Evolutionary conservation across 2,329 filamentous ascomycete genomes (phyloP), one percentile per base, ranked within the genome.

Genomic region (Aureobasidium musti): DNA sequence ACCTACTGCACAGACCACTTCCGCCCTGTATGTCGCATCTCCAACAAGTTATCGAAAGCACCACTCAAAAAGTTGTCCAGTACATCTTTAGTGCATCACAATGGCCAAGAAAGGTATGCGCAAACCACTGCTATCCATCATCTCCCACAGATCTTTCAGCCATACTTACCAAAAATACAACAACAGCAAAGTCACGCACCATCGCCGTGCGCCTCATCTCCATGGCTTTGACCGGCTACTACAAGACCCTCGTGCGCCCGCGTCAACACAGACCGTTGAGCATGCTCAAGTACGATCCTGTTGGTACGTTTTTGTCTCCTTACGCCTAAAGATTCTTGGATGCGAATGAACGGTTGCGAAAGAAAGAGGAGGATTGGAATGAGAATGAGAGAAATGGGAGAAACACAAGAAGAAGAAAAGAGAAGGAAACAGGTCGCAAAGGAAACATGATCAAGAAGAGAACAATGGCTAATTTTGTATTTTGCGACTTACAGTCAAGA

Each of bases 171-270:
- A 14, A 8, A 26, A n/a, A n/a, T n/a, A n/a, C n/a, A n/a, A n/a
- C n/a, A 28, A 68, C 77, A 96, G 92, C 84, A 69, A 98, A 98
- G 84, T 91, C 93, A 76, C 92, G 96, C 78, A 89, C 94, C 72
- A 89, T 99, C 77, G 87, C 91, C 77, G 94, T 97, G 78, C 93
- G 95, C 77, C 89, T 99, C 72, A 84, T 99, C 78, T 97, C 92
- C 70, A 99, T 99, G 95, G 95, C 95, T 77, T 89, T 97, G 89
- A 99, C 95, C 30, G 95, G 95, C 75, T 99, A 92, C 85, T 99
- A 94, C 84, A 93, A 94, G 79, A 96, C 92, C 64, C 88, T 96
- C 79, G 85, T 89, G 72, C 89, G 96, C 67, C 93, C 92, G 14
- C 89, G 95, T 72, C 85, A 86, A 35, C 85, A 92, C 69, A 84